Percentiles rank a stretch among this genome's conserved stretches.
These are phyloP conservation scores for Chiua virens DNA, from an alignment of 768 basidiomycete species.

Conservation along the genomic window DNA sequence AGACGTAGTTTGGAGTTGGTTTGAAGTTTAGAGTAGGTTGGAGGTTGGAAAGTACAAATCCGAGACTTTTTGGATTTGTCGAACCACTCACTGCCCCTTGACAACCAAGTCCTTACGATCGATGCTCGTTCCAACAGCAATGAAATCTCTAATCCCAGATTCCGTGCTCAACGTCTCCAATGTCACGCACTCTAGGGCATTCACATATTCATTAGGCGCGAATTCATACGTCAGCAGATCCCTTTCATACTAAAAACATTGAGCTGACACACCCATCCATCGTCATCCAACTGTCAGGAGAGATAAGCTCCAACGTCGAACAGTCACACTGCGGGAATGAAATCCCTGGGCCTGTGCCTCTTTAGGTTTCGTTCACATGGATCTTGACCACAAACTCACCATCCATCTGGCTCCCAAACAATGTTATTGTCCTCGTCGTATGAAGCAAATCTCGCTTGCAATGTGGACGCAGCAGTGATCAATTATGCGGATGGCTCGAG, in stretches of 20 bases:
- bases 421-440: conserved; percentile 83
- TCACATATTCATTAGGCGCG: conserved; percentile 89
- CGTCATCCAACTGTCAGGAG: conserved; percentile 83
- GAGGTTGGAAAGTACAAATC: too few relatives aligned
- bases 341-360: conserved; percentile 56
- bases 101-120: conserved; percentile 93
- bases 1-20: too few relatives aligned
- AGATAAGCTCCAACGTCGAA: conserved; percentile 87
- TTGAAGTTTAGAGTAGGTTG: too few relatives aligned
- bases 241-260: neutral
- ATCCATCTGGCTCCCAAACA: conserved; percentile 76
- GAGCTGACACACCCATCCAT: conserved; percentile 77
- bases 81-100: conserved; percentile 80
- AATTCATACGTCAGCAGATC: conserved; percentile 64
- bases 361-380: conserved; percentile 9
- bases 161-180: conserved; percentile 87
- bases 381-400: conserved; percentile 39
- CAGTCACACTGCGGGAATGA: conserved; percentile 70
- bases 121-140: conserved; percentile 92
- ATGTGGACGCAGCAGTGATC: conserved; percentile 77
- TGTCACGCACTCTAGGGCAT: conserved; percentile 76
- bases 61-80: too few relatives aligned
- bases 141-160: conserved; percentile 81
- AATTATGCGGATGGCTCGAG: conserved; percentile 81
- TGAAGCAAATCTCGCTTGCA: conserved; percentile 76